Evolutionary conservation across 2,329 filamentous ascomycete species (phyloP).

Genomic region (Fusarium sulawesiense): DNA sequence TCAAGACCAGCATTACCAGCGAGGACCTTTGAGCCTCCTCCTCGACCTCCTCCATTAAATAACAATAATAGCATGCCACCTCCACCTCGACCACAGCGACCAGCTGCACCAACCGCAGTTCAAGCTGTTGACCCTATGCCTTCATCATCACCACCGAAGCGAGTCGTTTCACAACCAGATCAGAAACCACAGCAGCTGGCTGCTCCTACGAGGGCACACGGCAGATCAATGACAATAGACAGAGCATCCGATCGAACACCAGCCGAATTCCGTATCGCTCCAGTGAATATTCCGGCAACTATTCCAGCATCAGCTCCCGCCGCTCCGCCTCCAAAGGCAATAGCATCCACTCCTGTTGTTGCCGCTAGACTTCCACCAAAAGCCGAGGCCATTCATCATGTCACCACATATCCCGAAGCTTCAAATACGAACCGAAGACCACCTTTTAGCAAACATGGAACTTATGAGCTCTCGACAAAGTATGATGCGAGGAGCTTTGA

Average conservation of each 20-base stretch:
- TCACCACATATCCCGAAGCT: slow-evolving; percentile 82
- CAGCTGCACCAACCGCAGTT: slow-evolving; percentile 46
- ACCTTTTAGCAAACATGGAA: slow-evolving; percentile 77
- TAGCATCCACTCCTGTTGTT: slow-evolving; percentile 25
- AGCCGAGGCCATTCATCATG: slow-evolving; percentile 60
- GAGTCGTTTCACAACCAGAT: slow-evolving; percentile 48
- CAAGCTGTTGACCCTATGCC: slow-evolving; percentile 31
- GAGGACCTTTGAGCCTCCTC: slow-evolving; percentile 50
- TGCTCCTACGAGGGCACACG: slow-evolving; percentile 48
- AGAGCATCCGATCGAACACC: slow-evolving; percentile 42
- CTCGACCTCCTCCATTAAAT: slow-evolving; percentile 31
- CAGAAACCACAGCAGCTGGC: slow-evolving; percentile 48
- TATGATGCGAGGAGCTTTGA: slow-evolving; percentile 90
- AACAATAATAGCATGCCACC: slow-evolving; percentile 47
- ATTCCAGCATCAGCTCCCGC: slow-evolving; percentile 20
- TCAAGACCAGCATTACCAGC: slow-evolving; percentile 61
- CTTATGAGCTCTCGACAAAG: slow-evolving; percentile 82
- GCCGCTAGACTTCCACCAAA: slow-evolving; percentile 41
- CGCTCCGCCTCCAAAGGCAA: slow-evolving; percentile 32
- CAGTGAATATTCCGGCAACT: slow-evolving; percentile 31
- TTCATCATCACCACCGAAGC: slow-evolving; percentile 44
- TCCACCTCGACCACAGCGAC: slow-evolving; percentile 60
- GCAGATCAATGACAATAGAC: slow-evolving; percentile 54
- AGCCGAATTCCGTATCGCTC: slow-evolving; percentile 40
- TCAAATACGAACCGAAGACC: slow-evolving; percentile 86